Percentiles rank a stretch among this genome's conserved stretches.
These are phyloP conservation scores for Cucumis melo DNA, from an alignment of 306 rosid genomes.

Conservation along the genomic window DNA sequence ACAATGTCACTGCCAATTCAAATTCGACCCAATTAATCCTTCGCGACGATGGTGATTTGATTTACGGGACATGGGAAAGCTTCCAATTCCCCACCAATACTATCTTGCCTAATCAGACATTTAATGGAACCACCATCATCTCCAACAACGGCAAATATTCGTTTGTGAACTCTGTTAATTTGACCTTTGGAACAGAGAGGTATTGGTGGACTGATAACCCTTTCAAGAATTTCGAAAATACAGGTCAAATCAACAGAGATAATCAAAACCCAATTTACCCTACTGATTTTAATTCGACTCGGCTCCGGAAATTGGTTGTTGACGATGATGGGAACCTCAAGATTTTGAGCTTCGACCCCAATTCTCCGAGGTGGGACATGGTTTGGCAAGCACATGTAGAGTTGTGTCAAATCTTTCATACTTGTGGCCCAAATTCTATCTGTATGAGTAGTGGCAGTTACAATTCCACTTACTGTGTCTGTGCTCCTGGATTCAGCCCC, in stretches of 20 bases:
- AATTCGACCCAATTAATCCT: slow-evolving; percentile 29
- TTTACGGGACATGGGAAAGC: slow-evolving; percentile 38
- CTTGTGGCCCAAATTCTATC: slow-evolving; percentile 49
- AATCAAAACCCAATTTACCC: slow-evolving; percentile 14
- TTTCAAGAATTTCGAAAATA: slow-evolving; percentile 9
- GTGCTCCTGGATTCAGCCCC: slow-evolving; percentile 50
- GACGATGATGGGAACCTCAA: slow-evolving; percentile 59
- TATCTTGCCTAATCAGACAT: slow-evolving; percentile 35
- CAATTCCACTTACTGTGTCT: slow-evolving; percentile 23
- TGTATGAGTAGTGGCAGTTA: slow-evolving; percentile 28
- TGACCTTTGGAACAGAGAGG: slow-evolving; percentile 12
- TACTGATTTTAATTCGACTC: slow-evolving; percentile 32
- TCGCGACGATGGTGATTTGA: slow-evolving; percentile 23
- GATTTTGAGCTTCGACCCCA: slow-evolving; percentile 40
- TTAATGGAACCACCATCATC: slow-evolving; percentile 1
- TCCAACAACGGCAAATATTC: slow-evolving; percentile 32
- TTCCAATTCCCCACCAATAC: slow-evolving; percentile 49
- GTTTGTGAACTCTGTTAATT: slow-evolving; percentile 3
- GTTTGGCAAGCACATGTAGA: slow-evolving; percentile 52
- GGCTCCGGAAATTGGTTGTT: slow-evolving; percentile 32
- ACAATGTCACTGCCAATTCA: background rate
- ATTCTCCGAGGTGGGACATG: slow-evolving; percentile 20
- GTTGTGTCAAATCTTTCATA: slow-evolving; percentile 30
- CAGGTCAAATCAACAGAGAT: slow-evolving; percentile 23
- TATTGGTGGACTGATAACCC: slow-evolving; percentile 16